A percentile compares a stretch with the other conserved stretches of the same genome.
Conservation (phyloP, 2,329 filamentous ascomycete species). For the Pseudonectria foliicola region DNA sequence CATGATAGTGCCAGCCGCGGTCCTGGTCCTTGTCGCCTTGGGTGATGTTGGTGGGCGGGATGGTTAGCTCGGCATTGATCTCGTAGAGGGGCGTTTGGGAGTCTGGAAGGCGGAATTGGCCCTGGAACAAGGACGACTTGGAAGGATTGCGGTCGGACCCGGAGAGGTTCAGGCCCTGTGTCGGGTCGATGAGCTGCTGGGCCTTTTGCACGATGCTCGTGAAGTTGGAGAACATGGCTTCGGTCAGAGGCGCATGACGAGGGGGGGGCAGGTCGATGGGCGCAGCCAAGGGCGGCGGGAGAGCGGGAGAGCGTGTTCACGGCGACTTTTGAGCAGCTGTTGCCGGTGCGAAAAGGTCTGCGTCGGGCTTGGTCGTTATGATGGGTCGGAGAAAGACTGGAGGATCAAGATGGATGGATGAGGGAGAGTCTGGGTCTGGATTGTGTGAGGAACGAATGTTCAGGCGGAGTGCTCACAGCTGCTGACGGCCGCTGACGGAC, state of each 20-base stretch:
- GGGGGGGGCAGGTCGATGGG: slow-evolving; percentile 6
- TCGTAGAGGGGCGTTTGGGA: slow-evolving; percentile 91
- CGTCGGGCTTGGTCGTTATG: too few species aligned
- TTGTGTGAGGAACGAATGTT: too few species aligned
- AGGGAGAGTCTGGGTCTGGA: too few species aligned
- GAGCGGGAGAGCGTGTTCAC: slow-evolving; percentile 6
- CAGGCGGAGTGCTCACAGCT: too few species aligned
- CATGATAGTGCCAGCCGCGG: slow-evolving; percentile 80
- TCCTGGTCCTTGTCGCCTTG: slow-evolving; percentile 65
- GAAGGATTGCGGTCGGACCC: slow-evolving; percentile 75
- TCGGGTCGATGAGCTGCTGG: slow-evolving; percentile 88
- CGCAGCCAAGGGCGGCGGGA: slow-evolving; percentile 1
- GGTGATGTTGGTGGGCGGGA: slow-evolving; percentile 64
- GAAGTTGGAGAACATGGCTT: slow-evolving; percentile 53
- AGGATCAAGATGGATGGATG: too few species aligned
- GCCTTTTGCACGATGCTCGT: slow-evolving; percentile 89
- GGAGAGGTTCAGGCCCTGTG: slow-evolving; percentile 65
- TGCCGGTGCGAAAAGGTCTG: not conserved
- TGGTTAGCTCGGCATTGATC: slow-evolving; percentile 91
- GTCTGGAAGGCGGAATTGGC: slow-evolving; percentile 90
- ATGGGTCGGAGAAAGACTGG: too few species aligned
- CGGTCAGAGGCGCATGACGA: slow-evolving; percentile 34
- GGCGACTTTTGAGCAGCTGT: slow-evolving; percentile 8
- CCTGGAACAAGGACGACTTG: slow-evolving; percentile 87
- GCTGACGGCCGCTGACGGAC: too few species aligned